phyloP scores from a whole-genome alignment of 305 asterid genomes.

The Solanum hybrid region DNA sequence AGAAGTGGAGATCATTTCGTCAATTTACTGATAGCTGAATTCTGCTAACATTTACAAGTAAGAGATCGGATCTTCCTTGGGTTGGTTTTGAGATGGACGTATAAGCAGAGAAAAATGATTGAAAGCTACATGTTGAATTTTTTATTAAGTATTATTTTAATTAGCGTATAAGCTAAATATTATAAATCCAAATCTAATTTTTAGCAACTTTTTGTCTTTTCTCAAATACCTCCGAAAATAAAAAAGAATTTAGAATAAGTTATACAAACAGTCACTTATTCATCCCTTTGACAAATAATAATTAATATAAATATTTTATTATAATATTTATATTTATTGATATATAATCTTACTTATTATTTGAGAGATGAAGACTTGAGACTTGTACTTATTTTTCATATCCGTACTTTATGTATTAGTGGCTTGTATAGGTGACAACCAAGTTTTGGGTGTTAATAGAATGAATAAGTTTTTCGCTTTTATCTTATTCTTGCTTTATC shows the following conservation, averaged over 20 bases:
- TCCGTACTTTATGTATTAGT: background rate
- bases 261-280: background rate
- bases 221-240: background rate
- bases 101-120: background rate
- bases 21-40: background rate
- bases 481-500: background rate
- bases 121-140: background rate
- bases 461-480: background rate
- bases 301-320: too few species aligned
- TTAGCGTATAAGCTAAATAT: background rate
- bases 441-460: background rate
- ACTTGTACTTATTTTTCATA: background rate
- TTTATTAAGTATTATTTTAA: too few species aligned
- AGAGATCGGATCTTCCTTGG: background rate
- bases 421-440: background rate
- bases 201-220: background rate
- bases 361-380: background rate
- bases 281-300: background rate
- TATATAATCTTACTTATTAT: background rate
- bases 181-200: background rate
- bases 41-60: background rate
- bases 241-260: too few species aligned
- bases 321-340: background rate
- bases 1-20: slow-evolving; percentile 32
- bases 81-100: background rate